phyloP scores from a whole-genome alignment of 495 filamentous ascomycete genomes.

The Immersiella caudata region DNA sequence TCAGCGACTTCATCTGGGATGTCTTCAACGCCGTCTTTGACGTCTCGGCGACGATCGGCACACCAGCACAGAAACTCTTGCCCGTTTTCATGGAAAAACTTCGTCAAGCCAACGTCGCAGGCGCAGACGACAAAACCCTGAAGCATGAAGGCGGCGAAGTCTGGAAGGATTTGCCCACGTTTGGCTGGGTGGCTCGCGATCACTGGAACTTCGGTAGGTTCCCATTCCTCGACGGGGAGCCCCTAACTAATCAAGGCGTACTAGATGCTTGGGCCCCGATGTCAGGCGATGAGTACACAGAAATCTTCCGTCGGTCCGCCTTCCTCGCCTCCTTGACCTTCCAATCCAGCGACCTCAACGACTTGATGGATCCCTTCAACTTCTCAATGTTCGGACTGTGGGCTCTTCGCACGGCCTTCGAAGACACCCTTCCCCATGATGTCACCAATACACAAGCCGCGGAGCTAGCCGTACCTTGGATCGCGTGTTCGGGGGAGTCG shows the following conservation, averaged over 20 bases:
- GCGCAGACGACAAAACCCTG: neutral
- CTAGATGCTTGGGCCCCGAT: neutral
- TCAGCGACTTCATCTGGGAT: slow-evolving; percentile 19
- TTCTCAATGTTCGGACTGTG: slow-evolving; percentile 26
- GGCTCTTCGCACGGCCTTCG: slow-evolving; percentile 26
- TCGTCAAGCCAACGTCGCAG: neutral
- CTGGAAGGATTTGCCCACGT: slow-evolving; percentile 23
- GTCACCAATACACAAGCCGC: slow-evolving; percentile 8
- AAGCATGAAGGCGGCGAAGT: slow-evolving; percentile 10
- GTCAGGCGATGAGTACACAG: slow-evolving; percentile 1
- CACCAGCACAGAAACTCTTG: too few species aligned
- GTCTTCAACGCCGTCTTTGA: slow-evolving; percentile 15
- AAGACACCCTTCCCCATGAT: slow-evolving; percentile 3
- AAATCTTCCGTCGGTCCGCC: slow-evolving; percentile 19
- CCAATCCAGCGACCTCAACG: neutral
- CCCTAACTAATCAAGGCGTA: neutral
- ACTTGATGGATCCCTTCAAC: slow-evolving; percentile 18
- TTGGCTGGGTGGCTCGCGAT: slow-evolving; percentile 21
- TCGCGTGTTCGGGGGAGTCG: slow-evolving; percentile 21
- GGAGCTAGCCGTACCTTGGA: slow-evolving; percentile 29
- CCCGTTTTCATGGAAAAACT: slow-evolving; percentile 22
- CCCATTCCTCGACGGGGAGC: neutral
- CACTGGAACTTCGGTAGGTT: slow-evolving; percentile 27
- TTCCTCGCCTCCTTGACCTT: slow-evolving; percentile 31
- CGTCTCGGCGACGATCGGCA: slow-evolving; percentile 1